A percentile compares a stretch with the other conserved stretches of the same genome.
phyloP scores from a whole-genome alignment of 2,329 filamentous ascomycete genomes.

The Ophiognomonia clavigignenti-juglandacearum region DNA sequence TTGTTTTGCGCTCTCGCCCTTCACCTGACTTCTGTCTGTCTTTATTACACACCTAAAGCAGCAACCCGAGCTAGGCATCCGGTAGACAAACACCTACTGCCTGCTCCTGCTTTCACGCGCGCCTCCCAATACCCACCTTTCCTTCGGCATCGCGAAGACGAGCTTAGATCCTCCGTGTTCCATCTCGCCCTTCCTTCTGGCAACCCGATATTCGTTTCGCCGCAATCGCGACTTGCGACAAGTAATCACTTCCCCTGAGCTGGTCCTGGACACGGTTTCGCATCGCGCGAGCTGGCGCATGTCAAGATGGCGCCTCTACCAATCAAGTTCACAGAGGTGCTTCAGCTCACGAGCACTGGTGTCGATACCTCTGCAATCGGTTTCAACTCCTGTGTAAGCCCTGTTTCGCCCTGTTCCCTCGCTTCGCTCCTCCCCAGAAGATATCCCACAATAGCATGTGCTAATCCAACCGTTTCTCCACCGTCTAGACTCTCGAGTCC shows the following conservation, averaged over 20 bases:
- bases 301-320: conserved; percentile 32
- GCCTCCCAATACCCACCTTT: background rate
- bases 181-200: background rate
- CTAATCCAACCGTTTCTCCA: conserved; percentile 11
- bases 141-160: background rate
- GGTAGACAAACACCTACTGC: conserved; percentile 8
- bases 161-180: background rate
- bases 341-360: conserved; percentile 33
- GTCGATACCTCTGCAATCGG: conserved; percentile 53
- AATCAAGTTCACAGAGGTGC: conserved; percentile 37
- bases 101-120: background rate
- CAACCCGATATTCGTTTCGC: background rate
- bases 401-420: conserved; percentile 11
- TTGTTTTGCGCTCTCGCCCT: conserved; percentile 5
- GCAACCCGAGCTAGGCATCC: conserved; percentile 13
- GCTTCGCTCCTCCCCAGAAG: conserved; percentile 22
- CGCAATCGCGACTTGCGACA: background rate
- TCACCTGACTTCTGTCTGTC: conserved; percentile 8
- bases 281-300: conserved; percentile 28
- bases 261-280: conserved; percentile 3
- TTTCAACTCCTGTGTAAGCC: conserved; percentile 82
- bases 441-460: background rate
- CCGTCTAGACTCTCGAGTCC: conserved; percentile 84
- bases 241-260: conserved; percentile 2
- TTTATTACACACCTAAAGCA: conserved; percentile 8